Evolutionary conservation across 306 rosid genomes (phyloP).

Genomic region (Cucurbita ficifolia): DNA sequence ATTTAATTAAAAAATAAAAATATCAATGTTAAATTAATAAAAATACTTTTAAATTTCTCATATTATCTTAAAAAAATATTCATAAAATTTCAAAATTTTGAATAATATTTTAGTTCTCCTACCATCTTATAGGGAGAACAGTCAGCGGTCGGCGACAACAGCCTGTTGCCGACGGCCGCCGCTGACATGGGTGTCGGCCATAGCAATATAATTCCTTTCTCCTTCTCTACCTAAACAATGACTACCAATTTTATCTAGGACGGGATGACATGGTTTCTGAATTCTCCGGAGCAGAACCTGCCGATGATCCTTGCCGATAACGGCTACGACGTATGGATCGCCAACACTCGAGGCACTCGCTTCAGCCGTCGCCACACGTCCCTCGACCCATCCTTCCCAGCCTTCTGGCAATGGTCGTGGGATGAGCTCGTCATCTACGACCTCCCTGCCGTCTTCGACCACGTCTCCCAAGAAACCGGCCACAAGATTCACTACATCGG

Average conservation of each 20-base stretch:
- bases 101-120: no score
- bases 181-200: no score
- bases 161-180: no score
- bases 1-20: no score
- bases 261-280: conserved; percentile 61
- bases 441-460: conserved; percentile 66
- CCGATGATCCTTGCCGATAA: conserved; percentile 72
- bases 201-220: no score
- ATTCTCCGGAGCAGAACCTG: conserved; percentile 51
- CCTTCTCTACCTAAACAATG: no score
- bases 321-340: conserved; percentile 81
- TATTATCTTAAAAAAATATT: no score
- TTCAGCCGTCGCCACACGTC: conserved; percentile 48
- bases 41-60: no score
- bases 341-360: conserved; percentile 76
- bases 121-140: no score
- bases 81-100: no score
- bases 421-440: conserved; percentile 63
- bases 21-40: no score
- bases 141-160: no score
- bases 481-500: conserved; percentile 77
- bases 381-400: conserved; percentile 26
- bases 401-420: conserved; percentile 77
- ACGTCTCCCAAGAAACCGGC: conserved; percentile 42
- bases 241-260: conserved; percentile 21